Percentiles rank a stretch among this genome's conserved stretches.
phyloP scores from a whole-genome alignment of 2,329 filamentous ascomycete genomes.

The Pseudogymnoascus sp. region DNA sequence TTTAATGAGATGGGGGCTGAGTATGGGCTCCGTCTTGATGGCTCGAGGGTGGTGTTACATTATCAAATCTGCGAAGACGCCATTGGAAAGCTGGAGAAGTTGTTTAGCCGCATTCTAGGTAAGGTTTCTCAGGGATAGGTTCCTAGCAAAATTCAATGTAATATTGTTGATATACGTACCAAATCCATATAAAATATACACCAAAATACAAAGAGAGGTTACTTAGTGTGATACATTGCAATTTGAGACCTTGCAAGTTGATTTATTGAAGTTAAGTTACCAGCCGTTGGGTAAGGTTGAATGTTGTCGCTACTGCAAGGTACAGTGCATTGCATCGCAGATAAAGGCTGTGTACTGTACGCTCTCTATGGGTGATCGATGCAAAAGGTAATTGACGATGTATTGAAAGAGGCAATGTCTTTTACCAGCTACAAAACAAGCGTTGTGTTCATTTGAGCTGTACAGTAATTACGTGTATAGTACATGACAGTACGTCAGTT shows the following conservation, averaged over 20 bases:
- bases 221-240: neutral
- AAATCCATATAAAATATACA: neutral
- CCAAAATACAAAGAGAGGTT: neutral
- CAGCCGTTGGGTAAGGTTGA: neutral
- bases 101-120: constrained; percentile 34
- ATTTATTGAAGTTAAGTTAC: neutral
- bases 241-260: neutral
- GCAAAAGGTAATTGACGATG: neutral
- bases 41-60: constrained; percentile 59
- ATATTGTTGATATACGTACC: neutral
- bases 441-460: neutral
- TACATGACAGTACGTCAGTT: neutral
- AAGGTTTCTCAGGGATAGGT: neutral
- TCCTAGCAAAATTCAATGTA: neutral
- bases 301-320: neutral
- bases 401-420: neutral
- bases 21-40: constrained; percentile 49
- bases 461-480: too few relatives aligned
- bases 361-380: neutral
- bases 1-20: constrained; percentile 49
- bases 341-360: neutral
- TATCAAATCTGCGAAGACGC: constrained; percentile 62
- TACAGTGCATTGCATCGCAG: neutral
- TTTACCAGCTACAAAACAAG: neutral
- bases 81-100: constrained; percentile 40